A percentile compares a stretch with the other conserved stretches of the same genome.
Evolutionary conservation across 257 asterid species (phyloP).

Genomic region (Buddleja alternifolia): DNA sequence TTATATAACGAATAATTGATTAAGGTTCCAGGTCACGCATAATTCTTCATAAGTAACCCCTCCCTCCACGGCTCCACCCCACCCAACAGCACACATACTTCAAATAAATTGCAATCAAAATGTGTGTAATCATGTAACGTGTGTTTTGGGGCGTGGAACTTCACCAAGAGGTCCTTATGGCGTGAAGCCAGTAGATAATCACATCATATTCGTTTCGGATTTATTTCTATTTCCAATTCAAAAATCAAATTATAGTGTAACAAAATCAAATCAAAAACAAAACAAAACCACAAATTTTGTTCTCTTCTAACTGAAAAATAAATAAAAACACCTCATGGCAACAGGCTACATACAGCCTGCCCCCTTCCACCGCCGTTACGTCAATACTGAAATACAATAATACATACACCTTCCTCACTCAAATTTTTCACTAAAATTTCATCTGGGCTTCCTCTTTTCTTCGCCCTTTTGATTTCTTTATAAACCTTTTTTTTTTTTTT

Average conservation of each 20-base stretch:
- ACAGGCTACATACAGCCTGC: slow-evolving; percentile 35
- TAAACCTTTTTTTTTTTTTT: background rate
- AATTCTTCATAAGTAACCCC: background rate
- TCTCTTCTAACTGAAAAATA: background rate
- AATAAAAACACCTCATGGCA: slow-evolving; percentile 33
- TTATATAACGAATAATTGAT: too few relatives aligned
- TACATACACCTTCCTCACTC: background rate
- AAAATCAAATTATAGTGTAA: slow-evolving; percentile 19
- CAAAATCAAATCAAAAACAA: background rate
- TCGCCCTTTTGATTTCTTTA: background rate
- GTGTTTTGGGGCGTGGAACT: slow-evolving; percentile 23
- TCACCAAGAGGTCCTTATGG: slow-evolving; percentile 32
- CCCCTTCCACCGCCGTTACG: slow-evolving; percentile 38
- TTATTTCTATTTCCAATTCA: too few relatives aligned
- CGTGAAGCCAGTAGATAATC: slow-evolving; percentile 34
- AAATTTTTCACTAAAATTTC: slow-evolving; percentile 18
- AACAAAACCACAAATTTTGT: background rate
- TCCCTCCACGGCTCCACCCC: background rate
- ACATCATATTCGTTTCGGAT: slow-evolving; percentile 21
- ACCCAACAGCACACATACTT: too few relatives aligned
- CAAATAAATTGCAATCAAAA: background rate
- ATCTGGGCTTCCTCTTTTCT: slow-evolving; percentile 20
- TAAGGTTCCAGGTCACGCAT: too few relatives aligned
- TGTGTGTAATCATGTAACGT: slow-evolving; percentile 25
- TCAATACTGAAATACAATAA: slow-evolving; percentile 20